These are phyloP conservation scores for Xylariaceae sp. DNA, from an alignment of 2,329 filamentous ascomycete species.

Conservation along the genomic window DNA sequence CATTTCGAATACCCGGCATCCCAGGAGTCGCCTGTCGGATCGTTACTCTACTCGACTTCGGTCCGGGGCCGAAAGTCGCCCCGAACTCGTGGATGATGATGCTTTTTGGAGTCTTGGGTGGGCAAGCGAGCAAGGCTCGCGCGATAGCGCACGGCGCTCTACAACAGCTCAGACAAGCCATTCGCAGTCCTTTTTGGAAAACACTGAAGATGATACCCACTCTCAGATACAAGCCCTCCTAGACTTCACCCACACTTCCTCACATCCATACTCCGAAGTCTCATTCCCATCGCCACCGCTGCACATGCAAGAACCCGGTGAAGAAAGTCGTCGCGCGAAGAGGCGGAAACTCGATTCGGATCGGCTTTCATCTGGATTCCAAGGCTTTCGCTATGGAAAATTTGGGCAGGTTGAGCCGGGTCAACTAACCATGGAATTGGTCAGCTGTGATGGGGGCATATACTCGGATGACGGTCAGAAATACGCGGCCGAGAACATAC, in stretches of 20 bases:
- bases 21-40: slow-evolving; percentile 18
- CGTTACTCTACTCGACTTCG: slow-evolving; percentile 9
- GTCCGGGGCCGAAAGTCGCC: too few relatives aligned
- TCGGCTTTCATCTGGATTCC: slow-evolving; percentile 42
- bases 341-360: slow-evolving; percentile 68
- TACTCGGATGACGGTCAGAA: slow-evolving; percentile 54
- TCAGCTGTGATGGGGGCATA: slow-evolving; percentile 82
- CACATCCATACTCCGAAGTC: slow-evolving; percentile 19
- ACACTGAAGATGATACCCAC: slow-evolving; percentile 15
- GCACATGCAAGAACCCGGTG: slow-evolving; percentile 19
- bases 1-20: slow-evolving; percentile 11
- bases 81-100: slow-evolving; percentile 12
- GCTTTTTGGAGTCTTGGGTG: slow-evolving; percentile 11
- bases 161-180: slow-evolving; percentile 6
- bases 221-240: slow-evolving; percentile 20
- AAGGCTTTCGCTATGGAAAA: slow-evolving; percentile 73
- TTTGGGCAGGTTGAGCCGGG: slow-evolving; percentile 85
- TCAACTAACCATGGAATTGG: slow-evolving; percentile 77
- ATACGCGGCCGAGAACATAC: slow-evolving; percentile 74
- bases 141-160: slow-evolving; percentile 9
- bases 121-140: slow-evolving; percentile 7
- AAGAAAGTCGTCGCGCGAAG: slow-evolving; percentile 51
- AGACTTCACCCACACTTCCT: slow-evolving; percentile 18
- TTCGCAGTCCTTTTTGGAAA: slow-evolving; percentile 10
- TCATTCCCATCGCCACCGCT: slow-evolving; percentile 20